Evolutionary conservation across 108 stramenopile genomes (phyloP).

Genomic region (Aurantiochytrium sp.): DNA sequence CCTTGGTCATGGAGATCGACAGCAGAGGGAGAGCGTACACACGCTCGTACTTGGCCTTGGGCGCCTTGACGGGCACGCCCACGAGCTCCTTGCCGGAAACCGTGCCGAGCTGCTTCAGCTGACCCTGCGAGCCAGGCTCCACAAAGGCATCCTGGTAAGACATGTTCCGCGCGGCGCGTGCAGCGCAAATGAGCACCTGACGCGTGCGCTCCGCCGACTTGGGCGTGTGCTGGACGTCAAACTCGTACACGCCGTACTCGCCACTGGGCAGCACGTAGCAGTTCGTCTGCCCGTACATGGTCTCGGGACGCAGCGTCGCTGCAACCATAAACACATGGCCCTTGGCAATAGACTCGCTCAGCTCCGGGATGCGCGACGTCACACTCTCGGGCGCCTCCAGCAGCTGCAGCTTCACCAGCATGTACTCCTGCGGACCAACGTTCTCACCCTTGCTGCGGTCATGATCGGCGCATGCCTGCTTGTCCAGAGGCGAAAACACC

Average conservation of each 20-base stretch:
- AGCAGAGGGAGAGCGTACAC: slow-evolving; percentile 92
- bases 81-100: slow-evolving; percentile 79
- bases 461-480: slow-evolving; percentile 97
- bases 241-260: slow-evolving; percentile 90
- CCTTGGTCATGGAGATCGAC: slow-evolving; percentile 93
- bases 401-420: slow-evolving; percentile 87
- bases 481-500: slow-evolving; percentile 84
- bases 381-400: slow-evolving; percentile 71
- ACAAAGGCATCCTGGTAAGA: slow-evolving; percentile 68
- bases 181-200: slow-evolving; percentile 80
- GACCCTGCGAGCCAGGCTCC: slow-evolving; percentile 41
- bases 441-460: slow-evolving; percentile 93
- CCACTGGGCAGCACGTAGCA: slow-evolving; percentile 93
- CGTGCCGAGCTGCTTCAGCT: slow-evolving; percentile 68
- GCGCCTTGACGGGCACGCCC: slow-evolving; percentile 78
- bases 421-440: slow-evolving; percentile 96
- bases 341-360: slow-evolving; percentile 26
- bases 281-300: slow-evolving; percentile 99
- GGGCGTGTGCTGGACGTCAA: slow-evolving; percentile 41
- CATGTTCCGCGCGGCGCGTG: slow-evolving; percentile 75
- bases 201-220: slow-evolving; percentile 22
- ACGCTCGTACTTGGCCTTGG: slow-evolving; percentile 79
- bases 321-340: slow-evolving; percentile 76
- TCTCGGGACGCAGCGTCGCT: slow-evolving; percentile 95
- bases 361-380: slow-evolving; percentile 54